Conservation (phyloP, 2,329 filamentous ascomycete genomes). For the Ilyonectria robusta region DNA sequence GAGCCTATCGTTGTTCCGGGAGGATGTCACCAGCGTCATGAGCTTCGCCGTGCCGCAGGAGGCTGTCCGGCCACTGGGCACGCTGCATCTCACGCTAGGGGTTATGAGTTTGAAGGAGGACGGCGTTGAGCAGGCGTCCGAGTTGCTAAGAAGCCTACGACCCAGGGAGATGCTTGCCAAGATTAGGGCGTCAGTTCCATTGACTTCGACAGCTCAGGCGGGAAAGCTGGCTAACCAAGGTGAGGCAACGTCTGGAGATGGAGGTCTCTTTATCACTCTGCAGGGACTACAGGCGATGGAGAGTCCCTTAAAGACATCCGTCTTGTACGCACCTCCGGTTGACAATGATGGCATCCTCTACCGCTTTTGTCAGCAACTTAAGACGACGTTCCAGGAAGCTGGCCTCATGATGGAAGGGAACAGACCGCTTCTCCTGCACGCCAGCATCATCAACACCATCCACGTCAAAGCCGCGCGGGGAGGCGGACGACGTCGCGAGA, state of each 20-base stretch:
- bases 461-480: conserved; percentile 69
- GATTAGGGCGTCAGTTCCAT: conserved; percentile 35
- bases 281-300: conserved; percentile 75
- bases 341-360: conserved; percentile 67
- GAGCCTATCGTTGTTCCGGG: conserved; percentile 73
- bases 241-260: conserved; percentile 2
- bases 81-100: conserved; percentile 88
- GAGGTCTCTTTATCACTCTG: conserved; percentile 61
- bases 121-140: conserved; percentile 60
- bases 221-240: conserved; percentile 2
- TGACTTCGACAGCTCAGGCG: conserved; percentile 3
- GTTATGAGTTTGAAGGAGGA: conserved; percentile 80
- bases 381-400: conserved; percentile 66
- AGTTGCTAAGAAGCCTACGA: conserved; percentile 55
- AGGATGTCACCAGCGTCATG: conserved; percentile 65
- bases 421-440: conserved; percentile 81
- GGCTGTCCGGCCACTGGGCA: conserved; percentile 83
- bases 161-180: conserved; percentile 57
- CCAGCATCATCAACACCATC: conserved; percentile 88
- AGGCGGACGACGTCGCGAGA: conserved; percentile 50
- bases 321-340: conserved; percentile 75
- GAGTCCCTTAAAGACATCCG: conserved; percentile 66
- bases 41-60: conserved; percentile 70
- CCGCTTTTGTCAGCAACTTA: conserved; percentile 71
- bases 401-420: conserved; percentile 71